phyloP scores from a whole-genome alignment of 2,329 filamentous ascomycete species.

The Claviceps sp. region DNA sequence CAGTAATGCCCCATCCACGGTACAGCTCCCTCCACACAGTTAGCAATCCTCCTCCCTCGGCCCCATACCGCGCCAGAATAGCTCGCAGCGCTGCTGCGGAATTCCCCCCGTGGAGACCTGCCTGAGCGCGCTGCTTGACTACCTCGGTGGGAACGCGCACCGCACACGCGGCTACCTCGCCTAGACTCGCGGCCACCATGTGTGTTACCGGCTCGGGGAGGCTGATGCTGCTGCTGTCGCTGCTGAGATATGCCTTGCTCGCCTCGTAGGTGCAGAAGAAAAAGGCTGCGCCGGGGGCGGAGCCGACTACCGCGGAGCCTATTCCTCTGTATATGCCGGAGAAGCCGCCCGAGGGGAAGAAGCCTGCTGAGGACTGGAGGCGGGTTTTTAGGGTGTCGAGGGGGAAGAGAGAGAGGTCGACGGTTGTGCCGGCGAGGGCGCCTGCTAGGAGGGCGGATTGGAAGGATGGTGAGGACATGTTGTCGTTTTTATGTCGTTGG shows the following conservation, averaged over 20 bases:
- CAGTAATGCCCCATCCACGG: slow-evolving; percentile 80
- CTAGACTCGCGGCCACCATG: slow-evolving; percentile 74
- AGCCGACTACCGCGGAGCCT: slow-evolving; percentile 78
- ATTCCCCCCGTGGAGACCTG: slow-evolving; percentile 62
- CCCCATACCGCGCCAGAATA: slow-evolving; percentile 43
- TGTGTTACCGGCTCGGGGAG: slow-evolving; percentile 38
- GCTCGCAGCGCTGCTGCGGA: slow-evolving; percentile 53
- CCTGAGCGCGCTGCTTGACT: slow-evolving; percentile 92
- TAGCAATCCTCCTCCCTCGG: slow-evolving; percentile 24
- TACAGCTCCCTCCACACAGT: slow-evolving; percentile 76
- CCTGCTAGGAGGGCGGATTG: slow-evolving; percentile 60
- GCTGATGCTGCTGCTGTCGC: slow-evolving; percentile 29
- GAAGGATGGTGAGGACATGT: slow-evolving; percentile 28
- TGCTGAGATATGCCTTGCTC: slow-evolving; percentile 36
- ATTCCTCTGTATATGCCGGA: slow-evolving; percentile 86
- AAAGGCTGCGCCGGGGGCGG: slow-evolving; percentile 82
- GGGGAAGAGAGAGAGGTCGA: slow-evolving; percentile 92
- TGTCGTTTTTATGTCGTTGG: not conserved
- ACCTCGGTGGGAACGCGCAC: slow-evolving; percentile 93
- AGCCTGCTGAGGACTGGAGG: slow-evolving; percentile 68
- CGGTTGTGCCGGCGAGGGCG: slow-evolving; percentile 83
- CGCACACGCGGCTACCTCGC: slow-evolving; percentile 84
- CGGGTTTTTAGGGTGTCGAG: slow-evolving; percentile 98
- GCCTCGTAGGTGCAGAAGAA: slow-evolving; percentile 95
- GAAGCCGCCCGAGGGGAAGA: slow-evolving; percentile 77